Percentiles rank a stretch among this genome's conserved stretches.
These are phyloP conservation scores for Drechslerella stenobrocha DNA, from an alignment of 2,329 filamentous ascomycete genomes.

Conservation along the genomic window DNA sequence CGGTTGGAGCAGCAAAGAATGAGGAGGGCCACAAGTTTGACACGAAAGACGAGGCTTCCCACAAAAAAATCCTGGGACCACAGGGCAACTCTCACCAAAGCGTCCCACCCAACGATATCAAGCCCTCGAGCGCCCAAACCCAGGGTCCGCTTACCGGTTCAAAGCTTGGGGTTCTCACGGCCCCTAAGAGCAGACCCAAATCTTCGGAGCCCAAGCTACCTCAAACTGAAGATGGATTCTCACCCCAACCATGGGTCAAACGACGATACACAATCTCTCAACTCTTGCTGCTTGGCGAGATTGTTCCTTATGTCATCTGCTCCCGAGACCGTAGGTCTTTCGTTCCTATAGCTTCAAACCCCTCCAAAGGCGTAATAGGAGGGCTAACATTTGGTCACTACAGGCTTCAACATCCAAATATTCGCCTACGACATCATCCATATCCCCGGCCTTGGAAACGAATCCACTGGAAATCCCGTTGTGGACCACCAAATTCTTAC, in stretches of 20 bases:
- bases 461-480: conserved; percentile 37
- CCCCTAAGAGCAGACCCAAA: conserved; percentile 26
- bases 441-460: conserved; percentile 42
- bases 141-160: not conserved
- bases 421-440: conserved; percentile 43
- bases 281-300: conserved; percentile 38
- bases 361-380: not conserved
- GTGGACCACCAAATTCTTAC: conserved; percentile 44
- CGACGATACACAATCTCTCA: conserved; percentile 43
- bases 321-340: conserved; percentile 36
- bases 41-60: not conserved
- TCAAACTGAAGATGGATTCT: conserved; percentile 39
- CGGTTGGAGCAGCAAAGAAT: conserved; percentile 4
- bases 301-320: conserved; percentile 40
- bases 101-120: not conserved
- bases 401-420: conserved; percentile 36
- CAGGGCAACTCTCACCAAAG: not conserved
- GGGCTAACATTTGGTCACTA: not conserved
- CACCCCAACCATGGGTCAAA: conserved; percentile 41
- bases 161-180: conserved; percentile 6
- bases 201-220: conserved; percentile 21
- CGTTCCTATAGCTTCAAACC: not conserved
- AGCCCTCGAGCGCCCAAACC: not conserved
- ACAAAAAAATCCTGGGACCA: not conserved
- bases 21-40: not conserved